These are phyloP conservation scores for Monilinia laxa DNA, from an alignment of 2,329 filamentous ascomycete genomes.

Conservation along the genomic window DNA sequence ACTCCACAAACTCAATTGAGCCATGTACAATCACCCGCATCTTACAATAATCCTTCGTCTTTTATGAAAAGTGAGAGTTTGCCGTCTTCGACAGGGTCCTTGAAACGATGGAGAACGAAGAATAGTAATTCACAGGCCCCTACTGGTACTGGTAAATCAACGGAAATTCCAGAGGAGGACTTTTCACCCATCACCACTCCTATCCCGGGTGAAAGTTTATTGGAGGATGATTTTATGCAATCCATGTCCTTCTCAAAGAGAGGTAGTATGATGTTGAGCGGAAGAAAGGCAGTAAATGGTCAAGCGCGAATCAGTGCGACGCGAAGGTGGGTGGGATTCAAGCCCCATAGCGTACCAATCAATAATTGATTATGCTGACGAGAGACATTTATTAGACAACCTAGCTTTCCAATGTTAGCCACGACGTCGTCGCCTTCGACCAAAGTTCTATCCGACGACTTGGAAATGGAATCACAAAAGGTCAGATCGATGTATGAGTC, in stretches of 20 bases:
- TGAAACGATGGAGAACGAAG: slow-evolving; percentile 30
- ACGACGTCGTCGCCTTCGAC: slow-evolving; percentile 30
- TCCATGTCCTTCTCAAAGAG: slow-evolving; percentile 61
- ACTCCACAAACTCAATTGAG: slow-evolving; percentile 6
- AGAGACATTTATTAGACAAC: slow-evolving; percentile 33
- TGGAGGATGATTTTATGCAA: slow-evolving; percentile 58
- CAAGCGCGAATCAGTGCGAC: slow-evolving; percentile 32
- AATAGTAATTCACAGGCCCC: slow-evolving; percentile 25
- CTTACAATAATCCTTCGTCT: slow-evolving; percentile 17
- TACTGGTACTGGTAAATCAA: slow-evolving; percentile 30
- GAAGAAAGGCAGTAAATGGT: slow-evolving; percentile 42
- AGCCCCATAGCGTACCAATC: slow-evolving; percentile 14
- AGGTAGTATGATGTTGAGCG: slow-evolving; percentile 62
- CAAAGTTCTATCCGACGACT: slow-evolving; percentile 36
- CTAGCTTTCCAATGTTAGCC: slow-evolving; percentile 36
- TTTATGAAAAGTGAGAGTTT: slow-evolving; percentile 28
- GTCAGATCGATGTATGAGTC: slow-evolving; percentile 42
- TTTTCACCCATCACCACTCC: slow-evolving; percentile 55
- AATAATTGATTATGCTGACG: slow-evolving; percentile 24
- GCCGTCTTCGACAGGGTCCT: slow-evolving; percentile 5
- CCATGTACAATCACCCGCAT: slow-evolving; percentile 22
- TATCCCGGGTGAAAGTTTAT: slow-evolving; percentile 56
- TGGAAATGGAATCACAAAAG: slow-evolving; percentile 41
- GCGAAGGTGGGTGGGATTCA: slow-evolving; percentile 32
- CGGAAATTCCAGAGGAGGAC: slow-evolving; percentile 34